Evolutionary conservation across 1,284 basidiomycete genomes (phyloP).

Genomic region (Cryptococcus sp.): DNA sequence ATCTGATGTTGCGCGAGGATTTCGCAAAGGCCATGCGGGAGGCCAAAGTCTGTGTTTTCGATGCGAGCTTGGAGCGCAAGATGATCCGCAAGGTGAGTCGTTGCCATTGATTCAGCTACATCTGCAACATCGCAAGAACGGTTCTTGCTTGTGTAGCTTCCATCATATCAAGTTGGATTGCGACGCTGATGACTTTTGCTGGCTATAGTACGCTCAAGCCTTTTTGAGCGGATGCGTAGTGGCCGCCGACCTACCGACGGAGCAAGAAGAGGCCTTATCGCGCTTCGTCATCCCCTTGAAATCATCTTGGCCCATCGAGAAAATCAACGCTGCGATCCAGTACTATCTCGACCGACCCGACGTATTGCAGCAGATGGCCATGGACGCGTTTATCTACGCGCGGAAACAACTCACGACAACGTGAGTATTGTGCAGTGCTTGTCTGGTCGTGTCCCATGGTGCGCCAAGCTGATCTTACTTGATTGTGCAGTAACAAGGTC

Average conservation of each 20-base stretch:
- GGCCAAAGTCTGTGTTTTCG: constrained; percentile 53
- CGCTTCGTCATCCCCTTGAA: constrained; percentile 45
- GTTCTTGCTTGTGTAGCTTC: too few relatives aligned
- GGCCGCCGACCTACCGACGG: constrained; percentile 51
- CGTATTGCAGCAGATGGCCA: constrained; percentile 44
- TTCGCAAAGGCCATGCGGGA: constrained; percentile 51
- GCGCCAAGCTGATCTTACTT: neutral
- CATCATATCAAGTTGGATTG: too few relatives aligned
- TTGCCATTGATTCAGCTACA: neutral
- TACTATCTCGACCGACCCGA: constrained; percentile 40
- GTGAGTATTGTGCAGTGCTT: constrained; percentile 14
- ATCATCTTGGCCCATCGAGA: constrained; percentile 44
- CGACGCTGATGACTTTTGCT: neutral
- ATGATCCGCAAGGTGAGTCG: constrained; percentile 49
- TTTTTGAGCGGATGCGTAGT: constrained; percentile 50
- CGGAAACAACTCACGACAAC: constrained; percentile 46
- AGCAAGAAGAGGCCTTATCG: constrained; percentile 46
- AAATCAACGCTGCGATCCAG: constrained; percentile 40
- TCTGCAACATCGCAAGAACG: too few relatives aligned
- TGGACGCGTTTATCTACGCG: constrained; percentile 48
- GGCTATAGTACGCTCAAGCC: constrained; percentile 47
- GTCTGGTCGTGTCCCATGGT: neutral
- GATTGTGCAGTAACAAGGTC: constrained; percentile 36
- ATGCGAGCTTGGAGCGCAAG: constrained; percentile 52
- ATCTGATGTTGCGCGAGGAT: constrained; percentile 39